Evolutionary conservation across 2,329 filamentous ascomycete genomes (phyloP).

Genomic region (Rutstroemia sp.): DNA sequence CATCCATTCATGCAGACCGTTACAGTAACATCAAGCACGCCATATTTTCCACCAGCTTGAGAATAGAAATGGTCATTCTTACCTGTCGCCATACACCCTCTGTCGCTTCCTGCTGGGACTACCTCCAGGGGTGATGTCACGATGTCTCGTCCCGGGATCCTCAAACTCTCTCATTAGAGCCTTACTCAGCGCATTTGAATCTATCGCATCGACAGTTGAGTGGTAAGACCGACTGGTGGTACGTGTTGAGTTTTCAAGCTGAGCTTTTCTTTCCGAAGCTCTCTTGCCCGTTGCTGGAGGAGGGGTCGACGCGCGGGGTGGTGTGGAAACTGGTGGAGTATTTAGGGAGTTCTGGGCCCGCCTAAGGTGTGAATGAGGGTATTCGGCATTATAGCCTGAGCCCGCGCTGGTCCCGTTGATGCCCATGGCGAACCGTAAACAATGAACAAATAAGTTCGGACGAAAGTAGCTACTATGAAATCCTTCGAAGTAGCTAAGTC

Average conservation of each 20-base stretch:
- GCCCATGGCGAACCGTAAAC: constrained; percentile 19
- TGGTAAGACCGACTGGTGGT: constrained; percentile 15
- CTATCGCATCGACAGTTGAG: constrained; percentile 28
- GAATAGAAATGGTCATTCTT: constrained; percentile 16
- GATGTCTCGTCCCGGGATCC: constrained; percentile 43
- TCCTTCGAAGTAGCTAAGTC: neutral
- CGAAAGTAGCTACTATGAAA: neutral
- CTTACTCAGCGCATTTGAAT: constrained; percentile 50
- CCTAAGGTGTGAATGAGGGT: constrained; percentile 18
- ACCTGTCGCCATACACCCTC: constrained; percentile 54
- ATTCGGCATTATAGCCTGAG: constrained; percentile 14
- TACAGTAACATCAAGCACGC: neutral
- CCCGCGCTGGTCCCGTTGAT: constrained; percentile 23
- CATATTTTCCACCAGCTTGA: neutral
- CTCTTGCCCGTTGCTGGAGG: constrained; percentile 25
- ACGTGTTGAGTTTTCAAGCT: constrained; percentile 16
- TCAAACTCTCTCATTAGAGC: constrained; percentile 53
- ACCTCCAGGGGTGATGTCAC: constrained; percentile 54
- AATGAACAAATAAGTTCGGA: constrained; percentile 1
- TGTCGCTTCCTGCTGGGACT: constrained; percentile 65
- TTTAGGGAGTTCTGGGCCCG: constrained; percentile 22
- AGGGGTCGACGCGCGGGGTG: constrained; percentile 28
- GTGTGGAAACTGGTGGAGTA: constrained; percentile 24
- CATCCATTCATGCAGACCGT: neutral
- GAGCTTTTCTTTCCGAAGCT: constrained; percentile 24